These are phyloP conservation scores for Lycium ferocissimum DNA, from an alignment of 257 asterid species.

Conservation along the genomic window DNA sequence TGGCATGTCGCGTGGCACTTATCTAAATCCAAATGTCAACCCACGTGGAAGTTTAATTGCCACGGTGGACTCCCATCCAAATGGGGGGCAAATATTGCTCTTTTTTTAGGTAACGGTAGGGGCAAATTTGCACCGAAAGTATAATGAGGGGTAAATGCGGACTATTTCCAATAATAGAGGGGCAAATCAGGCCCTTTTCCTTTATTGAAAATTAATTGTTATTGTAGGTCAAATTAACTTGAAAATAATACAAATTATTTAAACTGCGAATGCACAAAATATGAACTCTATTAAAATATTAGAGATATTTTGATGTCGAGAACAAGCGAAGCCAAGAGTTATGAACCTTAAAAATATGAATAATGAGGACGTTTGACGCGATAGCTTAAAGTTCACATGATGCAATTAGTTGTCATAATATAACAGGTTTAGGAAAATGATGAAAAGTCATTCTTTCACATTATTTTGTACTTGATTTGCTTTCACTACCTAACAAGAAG, in stretches of 20 bases:
- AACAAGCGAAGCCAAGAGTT: neutral
- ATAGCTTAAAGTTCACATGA: neutral
- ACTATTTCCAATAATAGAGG: too few species aligned
- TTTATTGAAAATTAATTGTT: too few species aligned
- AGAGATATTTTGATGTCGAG: neutral
- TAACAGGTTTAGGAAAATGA: neutral
- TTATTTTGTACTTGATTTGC: neutral
- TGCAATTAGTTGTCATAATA: neutral
- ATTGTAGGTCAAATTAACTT: neutral
- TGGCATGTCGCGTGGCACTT: too few species aligned
- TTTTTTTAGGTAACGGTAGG: too few species aligned
- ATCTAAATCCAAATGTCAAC: too few species aligned
- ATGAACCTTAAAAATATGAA: neutral
- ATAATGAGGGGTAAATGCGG: too few species aligned
- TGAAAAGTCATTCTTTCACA: neutral
- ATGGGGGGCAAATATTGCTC: too few species aligned
- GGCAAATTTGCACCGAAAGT: too few species aligned
- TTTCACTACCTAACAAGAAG: neutral
- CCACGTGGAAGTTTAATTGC: too few species aligned
- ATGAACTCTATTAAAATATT: neutral
- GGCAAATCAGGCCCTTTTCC: too few species aligned
- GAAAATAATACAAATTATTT: rapidly evolving
- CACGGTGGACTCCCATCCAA: too few species aligned
- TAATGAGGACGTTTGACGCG: neutral
- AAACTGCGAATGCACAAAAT: neutral